Evolutionary conservation across 2,329 filamentous ascomycete genomes (phyloP).

Genomic region (Teratosphaeria gauchensis): DNA sequence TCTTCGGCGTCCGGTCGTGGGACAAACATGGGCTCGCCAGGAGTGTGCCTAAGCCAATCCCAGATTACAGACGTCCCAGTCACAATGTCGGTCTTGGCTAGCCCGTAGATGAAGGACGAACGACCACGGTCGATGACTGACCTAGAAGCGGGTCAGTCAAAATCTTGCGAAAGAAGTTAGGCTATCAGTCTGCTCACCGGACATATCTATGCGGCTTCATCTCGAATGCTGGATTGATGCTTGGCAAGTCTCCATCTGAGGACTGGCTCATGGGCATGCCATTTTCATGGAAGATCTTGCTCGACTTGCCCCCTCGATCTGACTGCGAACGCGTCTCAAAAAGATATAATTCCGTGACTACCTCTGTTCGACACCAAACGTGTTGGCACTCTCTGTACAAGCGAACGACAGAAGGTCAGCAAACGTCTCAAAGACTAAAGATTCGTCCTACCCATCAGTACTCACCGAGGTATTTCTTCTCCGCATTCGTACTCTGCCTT

Average conservation of each 20-base stretch:
- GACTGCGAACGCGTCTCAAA: too few species aligned
- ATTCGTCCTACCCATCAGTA: too few species aligned
- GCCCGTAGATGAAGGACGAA: constrained; percentile 51
- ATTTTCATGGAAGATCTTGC: too few species aligned
- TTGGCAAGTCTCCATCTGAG: constrained; percentile 51
- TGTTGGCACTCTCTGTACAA: constrained; percentile 27
- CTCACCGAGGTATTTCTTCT: constrained; percentile 37
- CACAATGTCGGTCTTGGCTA: constrained; percentile 55
- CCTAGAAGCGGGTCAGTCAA: neutral
- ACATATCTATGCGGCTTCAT: constrained; percentile 50
- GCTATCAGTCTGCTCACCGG: constrained; percentile 36
- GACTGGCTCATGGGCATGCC: too few species aligned
- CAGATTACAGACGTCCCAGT: constrained; percentile 47
- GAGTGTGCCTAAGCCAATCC: constrained; percentile 52
- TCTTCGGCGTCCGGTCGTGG: constrained; percentile 37
- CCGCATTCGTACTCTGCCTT: constrained; percentile 40
- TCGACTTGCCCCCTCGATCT: too few species aligned
- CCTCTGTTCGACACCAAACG: constrained; percentile 27
- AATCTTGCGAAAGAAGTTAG: neutral
- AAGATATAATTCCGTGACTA: too few species aligned
- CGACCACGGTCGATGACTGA: constrained; percentile 43
- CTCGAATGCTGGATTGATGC: constrained; percentile 50
- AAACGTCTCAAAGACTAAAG: too few species aligned
- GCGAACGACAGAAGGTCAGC: too few species aligned
- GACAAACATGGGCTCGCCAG: constrained; percentile 62